Conservation (phyloP, 768 basidiomycete species). For the Russula vinacea region DNA sequence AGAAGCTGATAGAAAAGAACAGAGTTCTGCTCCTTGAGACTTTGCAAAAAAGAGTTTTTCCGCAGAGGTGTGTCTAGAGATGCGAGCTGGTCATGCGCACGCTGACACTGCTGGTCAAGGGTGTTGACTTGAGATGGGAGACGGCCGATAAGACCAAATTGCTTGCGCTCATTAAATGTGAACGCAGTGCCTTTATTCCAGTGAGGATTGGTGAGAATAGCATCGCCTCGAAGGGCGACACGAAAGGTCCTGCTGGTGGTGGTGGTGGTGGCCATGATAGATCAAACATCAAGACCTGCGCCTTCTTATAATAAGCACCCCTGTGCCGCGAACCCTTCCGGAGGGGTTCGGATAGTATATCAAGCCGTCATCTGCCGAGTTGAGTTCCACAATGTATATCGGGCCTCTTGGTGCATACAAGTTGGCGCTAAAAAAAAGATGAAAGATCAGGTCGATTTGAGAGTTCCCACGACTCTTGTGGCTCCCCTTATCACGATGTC, state of each 20-base stretch:
- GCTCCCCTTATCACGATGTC: conserved; percentile 38
- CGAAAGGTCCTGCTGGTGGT: conserved; percentile 30
- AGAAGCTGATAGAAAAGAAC: conserved; percentile 72
- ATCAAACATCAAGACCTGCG: no score
- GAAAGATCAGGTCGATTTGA: background rate
- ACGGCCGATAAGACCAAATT: conserved; percentile 54
- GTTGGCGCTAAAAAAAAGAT: no score
- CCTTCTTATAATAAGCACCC: no score
- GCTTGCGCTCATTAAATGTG: conserved; percentile 59
- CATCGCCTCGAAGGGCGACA: conserved; percentile 59
- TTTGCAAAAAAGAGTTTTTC: conserved; percentile 77
- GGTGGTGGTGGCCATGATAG: background rate
- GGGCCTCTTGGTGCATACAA: no score
- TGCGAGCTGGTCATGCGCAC: conserved; percentile 66
- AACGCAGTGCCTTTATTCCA: conserved; percentile 85
- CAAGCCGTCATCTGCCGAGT: no score
- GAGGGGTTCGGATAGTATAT: no score
- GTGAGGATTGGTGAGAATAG: conserved; percentile 59
- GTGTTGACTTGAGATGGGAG: conserved; percentile 42
- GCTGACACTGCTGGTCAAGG: conserved; percentile 70
- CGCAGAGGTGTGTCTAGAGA: conserved; percentile 41
- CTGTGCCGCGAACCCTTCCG: no score
- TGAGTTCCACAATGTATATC: no score
- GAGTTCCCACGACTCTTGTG: background rate
- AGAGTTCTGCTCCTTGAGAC: conserved; percentile 76